Base-by-base conservation (phyloP, 2,329 filamentous ascomycete species). In the Leptographium wingfieldii region DNA sequence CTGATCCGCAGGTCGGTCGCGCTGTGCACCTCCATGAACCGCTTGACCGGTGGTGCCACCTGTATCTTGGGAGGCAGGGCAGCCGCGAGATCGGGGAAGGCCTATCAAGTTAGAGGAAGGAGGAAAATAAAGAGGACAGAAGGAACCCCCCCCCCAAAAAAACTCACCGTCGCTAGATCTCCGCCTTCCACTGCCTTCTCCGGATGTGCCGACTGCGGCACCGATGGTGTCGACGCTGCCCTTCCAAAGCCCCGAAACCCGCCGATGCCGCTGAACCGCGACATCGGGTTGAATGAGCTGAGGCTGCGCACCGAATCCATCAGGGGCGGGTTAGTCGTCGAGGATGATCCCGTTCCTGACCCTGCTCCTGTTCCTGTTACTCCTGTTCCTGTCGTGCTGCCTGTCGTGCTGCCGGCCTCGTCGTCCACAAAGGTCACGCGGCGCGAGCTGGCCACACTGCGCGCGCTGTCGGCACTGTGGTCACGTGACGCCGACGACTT, bases 301-400 rank as follows among this genome's bases (percentile, higher is more conserved):
- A 95, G 79, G 69, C 82, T 92, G 59, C 88, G 84, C 76, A 95
- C 86, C 14, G 89, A 90, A 64, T 95, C 90, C 2, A 95, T 81
- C 14, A 85, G 72, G 35, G 87, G 85, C 3, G 86, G 85, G 62
- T 80, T 81, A 59, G 67, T 65, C 11, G 74, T 66, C 1, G 49
- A 43, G 11, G 29, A 35, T 2, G 29, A 46, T n/a, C 38, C 38
- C 14, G 14, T 9, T 40, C 38, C 38, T 40, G 38, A 3, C 9
- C 38, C 38, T 16, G 38, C 38, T 16, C 38, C 12, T 5, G 35
- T 14, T 5, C 38, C 38, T 46, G 64, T 46, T 52, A 63, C 43
- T 4, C 48, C 48, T 4, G 53, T 48, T 25, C 52, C 56, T 48
- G 56, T 49, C 46, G 60, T 57, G 31, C 29, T 57, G 46, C 31